These are phyloP conservation scores for Debaryomycetaceae sp. DNA, from an alignment of 1,139 yeast genomes.

Conservation along the genomic window DNA sequence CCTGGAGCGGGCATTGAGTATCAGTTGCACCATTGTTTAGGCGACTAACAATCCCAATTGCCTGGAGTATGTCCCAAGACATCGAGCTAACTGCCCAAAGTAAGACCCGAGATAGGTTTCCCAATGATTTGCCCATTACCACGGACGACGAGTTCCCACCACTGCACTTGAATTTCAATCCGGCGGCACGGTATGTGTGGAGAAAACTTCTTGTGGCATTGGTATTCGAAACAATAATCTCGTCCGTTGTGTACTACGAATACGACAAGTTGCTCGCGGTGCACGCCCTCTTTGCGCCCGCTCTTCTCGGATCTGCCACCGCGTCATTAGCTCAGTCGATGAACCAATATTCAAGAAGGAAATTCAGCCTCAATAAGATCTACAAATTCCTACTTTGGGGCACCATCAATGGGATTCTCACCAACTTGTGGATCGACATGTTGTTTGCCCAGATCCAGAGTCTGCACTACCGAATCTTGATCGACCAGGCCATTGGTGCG, in stretches of 20 bases:
- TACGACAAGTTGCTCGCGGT: conserved; percentile 19
- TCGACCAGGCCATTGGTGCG: conserved; percentile 55
- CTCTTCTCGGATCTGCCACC: conserved; percentile 43
- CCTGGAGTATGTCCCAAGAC: conserved; percentile 7
- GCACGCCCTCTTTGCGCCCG: conserved; percentile 35
- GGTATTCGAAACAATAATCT: conserved; percentile 20
- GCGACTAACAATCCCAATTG: too few relatives aligned
- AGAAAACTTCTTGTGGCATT: conserved; percentile 13
- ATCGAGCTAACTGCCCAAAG: conserved; percentile 5
- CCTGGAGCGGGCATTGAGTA: too few relatives aligned
- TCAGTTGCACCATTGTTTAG: too few relatives aligned
- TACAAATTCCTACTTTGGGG: conserved; percentile 60
- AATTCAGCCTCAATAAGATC: conserved; percentile 37
- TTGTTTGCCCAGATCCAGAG: conserved; percentile 35
- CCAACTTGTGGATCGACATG: conserved; percentile 54
- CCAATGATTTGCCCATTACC: not conserved
- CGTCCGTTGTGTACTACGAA: conserved; percentile 24
- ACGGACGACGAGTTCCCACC: conserved; percentile 6
- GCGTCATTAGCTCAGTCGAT: conserved; percentile 58
- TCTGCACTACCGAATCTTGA: conserved; percentile 32
- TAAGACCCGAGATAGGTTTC: conserved; percentile 2
- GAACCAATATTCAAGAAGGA: conserved; percentile 43
- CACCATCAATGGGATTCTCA: conserved; percentile 51
- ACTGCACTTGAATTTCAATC: conserved; percentile 7
- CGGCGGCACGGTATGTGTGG: conserved; percentile 5